Evolutionary conservation across 1,284 basidiomycete species (phyloP).

Genomic region (Coniophora puteana): DNA sequence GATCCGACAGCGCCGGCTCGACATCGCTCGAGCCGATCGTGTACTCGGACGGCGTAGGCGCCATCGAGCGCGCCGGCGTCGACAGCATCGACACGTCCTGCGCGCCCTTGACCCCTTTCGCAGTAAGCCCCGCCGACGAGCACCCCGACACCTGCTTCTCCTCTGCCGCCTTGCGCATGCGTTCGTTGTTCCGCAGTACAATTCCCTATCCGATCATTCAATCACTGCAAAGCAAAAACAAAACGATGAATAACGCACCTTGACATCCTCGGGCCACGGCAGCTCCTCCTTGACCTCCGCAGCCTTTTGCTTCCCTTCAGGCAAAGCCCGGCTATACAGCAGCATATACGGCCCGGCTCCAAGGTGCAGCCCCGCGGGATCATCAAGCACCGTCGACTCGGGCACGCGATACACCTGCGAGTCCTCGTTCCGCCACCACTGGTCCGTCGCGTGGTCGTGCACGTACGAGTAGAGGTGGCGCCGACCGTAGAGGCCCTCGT

Average conservation of each 20-base stretch:
- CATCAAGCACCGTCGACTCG: slow-evolving; percentile 62
- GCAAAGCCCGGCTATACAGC: slow-evolving; percentile 57
- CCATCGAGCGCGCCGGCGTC: slow-evolving; percentile 1
- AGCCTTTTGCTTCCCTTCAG: slow-evolving; percentile 26
- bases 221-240: neutral
- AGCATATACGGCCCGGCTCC: slow-evolving; percentile 72
- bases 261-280: slow-evolving; percentile 39
- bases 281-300: slow-evolving; percentile 17
- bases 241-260: slow-evolving; percentile 21
- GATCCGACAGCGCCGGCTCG: neutral
- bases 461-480: slow-evolving; percentile 75
- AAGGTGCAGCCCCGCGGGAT: slow-evolving; percentile 65
- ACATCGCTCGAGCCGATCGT: slow-evolving; percentile 1
- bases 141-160: neutral
- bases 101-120: too few relatives aligned
- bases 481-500: slow-evolving; percentile 70
- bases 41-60: neutral
- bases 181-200: slow-evolving; percentile 30
- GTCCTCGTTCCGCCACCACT: slow-evolving; percentile 81
- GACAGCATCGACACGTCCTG: neutral
- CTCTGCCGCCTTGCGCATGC: slow-evolving; percentile 16
- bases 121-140: too few relatives aligned
- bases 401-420: slow-evolving; percentile 67
- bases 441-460: slow-evolving; percentile 50
- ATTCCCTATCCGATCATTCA: slow-evolving; percentile 17